Base-by-base conservation (phyloP, 768 basidiomycete genomes). In the Suillus lakei region DNA sequence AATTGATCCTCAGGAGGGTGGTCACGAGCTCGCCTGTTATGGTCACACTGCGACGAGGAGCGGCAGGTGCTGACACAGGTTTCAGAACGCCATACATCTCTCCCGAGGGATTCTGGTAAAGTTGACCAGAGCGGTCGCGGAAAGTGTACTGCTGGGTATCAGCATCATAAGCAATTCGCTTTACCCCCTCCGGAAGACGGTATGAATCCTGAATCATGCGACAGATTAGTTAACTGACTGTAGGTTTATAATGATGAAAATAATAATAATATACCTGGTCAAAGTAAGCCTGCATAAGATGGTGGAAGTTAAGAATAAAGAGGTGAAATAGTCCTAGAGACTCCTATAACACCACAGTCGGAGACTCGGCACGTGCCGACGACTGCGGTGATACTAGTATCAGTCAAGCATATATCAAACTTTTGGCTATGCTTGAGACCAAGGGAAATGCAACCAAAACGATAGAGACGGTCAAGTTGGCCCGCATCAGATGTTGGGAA, bases 141-240 rank as follows among this genome's bases (percentile, higher is more conserved):
- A 87, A 88, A 5, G 80, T 83, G 64, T 87, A 88, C 16, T 77
- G 74, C n/a, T 78, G 71, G 0, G 82, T 80, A 62, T 88, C 87
- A 0, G 84, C 79, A 66, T 88, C 87, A 63, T 88, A 88, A 2
- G 74, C 83, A 13, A 85, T 77, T 7, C 87, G 79, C 60, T 76
- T 79, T 70, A 87, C 76, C 34, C 86, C 86, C 36, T 78, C 78
- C 9, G 77, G 77, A 43, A 78, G 77, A 48, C 77, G 77, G 59
- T 64, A 68, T 66, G 72, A 18, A 62, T 81, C 83, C 80, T 82
- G 58, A 7, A 28, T 39, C 3, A 59, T 38, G 1, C 4, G n/a
- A n/a, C n/a, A 23, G 39, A 58, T 34, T 8, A 26, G 30, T 50
- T 30, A 63, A 5, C 39, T 34, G 39, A 28, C 36, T 30, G 6